phyloP scores from a whole-genome alignment of 257 asterid species.

The Scutellaria galericulata region DNA sequence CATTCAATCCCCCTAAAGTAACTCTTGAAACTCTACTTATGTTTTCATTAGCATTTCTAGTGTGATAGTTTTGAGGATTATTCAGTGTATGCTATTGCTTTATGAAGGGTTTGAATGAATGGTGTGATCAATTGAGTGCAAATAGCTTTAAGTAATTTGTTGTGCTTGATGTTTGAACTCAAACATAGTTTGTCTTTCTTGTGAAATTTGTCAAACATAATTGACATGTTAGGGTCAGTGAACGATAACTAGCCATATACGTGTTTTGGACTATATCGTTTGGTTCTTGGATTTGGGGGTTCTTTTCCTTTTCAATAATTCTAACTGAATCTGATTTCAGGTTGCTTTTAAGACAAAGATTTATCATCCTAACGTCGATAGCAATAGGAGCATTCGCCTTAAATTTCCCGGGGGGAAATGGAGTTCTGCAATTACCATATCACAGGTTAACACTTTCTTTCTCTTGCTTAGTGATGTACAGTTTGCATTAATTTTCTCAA shows the following conservation, averaged over 20 bases:
- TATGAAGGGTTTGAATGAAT: too few species aligned
- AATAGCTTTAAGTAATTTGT: too few species aligned
- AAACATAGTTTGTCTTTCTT: too few species aligned
- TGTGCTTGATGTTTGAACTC: too few species aligned
- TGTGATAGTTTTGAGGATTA: too few species aligned
- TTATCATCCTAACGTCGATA: constrained; percentile 35
- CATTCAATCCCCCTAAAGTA: constrained; percentile 40
- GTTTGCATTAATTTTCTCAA: not conserved
- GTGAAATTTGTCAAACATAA: too few species aligned
- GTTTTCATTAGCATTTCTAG: not conserved
- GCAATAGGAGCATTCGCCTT: constrained; percentile 37
- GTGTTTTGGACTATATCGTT: too few species aligned
- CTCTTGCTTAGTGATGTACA: not conserved
- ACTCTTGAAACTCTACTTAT: too few species aligned
- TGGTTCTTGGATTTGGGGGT: not conserved
- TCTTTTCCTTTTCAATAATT: not conserved
- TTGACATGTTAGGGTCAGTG: too few species aligned
- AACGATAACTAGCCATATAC: too few species aligned
- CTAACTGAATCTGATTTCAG: constrained; percentile 1
- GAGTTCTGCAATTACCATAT: constrained; percentile 39
- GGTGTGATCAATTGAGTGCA: too few species aligned
- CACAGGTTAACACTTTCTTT: constrained; percentile 12
- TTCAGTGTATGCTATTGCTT: too few species aligned
- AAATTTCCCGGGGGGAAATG: constrained; percentile 27
- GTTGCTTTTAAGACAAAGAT: constrained; percentile 38